phyloP scores from a whole-genome alignment of 2,329 filamentous ascomycete genomes.

The Alternaria infectoria region DNA sequence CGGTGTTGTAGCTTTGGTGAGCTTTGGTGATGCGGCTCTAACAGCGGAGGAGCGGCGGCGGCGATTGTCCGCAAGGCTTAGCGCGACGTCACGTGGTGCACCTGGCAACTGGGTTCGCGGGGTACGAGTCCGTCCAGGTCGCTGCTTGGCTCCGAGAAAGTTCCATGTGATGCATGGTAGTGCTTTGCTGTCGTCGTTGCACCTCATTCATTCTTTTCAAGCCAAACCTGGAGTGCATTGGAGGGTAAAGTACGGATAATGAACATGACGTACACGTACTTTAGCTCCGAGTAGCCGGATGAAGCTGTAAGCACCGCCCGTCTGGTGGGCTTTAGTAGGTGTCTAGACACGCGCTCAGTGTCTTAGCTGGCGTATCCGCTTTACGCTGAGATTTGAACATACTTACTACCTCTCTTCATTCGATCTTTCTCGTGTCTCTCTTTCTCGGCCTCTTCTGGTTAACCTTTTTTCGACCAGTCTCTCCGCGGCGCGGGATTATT shows the following conservation, averaged over 20 bases:
- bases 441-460: neutral
- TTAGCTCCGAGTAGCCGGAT: constrained; percentile 21
- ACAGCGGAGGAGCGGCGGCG: constrained; percentile 19
- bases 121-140: constrained; percentile 1
- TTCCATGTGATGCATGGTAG: neutral
- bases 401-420: neutral
- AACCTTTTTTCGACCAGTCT: neutral
- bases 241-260: constrained; percentile 3
- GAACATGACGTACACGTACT: constrained; percentile 23
- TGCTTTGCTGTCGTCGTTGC: neutral
- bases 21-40: constrained; percentile 26
- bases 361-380: constrained; percentile 1
- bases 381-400: neutral
- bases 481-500: neutral
- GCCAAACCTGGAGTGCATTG: neutral
- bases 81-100: constrained; percentile 26
- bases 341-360: constrained; percentile 5
- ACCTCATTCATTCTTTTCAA: neutral
- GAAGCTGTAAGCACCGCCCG: constrained; percentile 21
- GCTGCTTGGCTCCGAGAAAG: constrained; percentile 2
- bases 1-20: constrained; percentile 4
- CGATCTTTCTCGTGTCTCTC: neutral
- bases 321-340: constrained; percentile 8
- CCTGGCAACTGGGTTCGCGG: constrained; percentile 6
- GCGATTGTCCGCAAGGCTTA: constrained; percentile 18